Percentiles rank a stretch among this genome's conserved stretches.
Evolutionary conservation across 2,329 filamentous ascomycete species (phyloP).

Genomic region (Raffaelea deltoideospora): DNA sequence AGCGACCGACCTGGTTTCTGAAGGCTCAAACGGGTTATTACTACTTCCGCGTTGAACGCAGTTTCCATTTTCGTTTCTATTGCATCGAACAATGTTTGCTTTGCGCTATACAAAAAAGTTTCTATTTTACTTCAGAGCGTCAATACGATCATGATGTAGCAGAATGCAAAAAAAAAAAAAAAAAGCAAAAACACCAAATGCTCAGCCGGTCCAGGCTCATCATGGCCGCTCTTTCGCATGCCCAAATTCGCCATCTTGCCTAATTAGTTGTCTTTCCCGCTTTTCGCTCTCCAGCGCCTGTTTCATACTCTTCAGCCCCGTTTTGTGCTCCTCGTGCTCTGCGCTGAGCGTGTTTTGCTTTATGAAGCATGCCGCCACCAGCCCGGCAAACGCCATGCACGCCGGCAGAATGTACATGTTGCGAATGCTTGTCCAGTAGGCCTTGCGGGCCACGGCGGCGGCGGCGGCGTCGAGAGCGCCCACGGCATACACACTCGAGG

Average conservation of each 20-base stretch:
- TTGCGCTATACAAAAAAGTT: too few relatives aligned
- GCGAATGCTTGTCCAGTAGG: slow-evolving; percentile 33
- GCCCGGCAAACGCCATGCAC: slow-evolving; percentile 29
- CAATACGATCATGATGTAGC: background rate
- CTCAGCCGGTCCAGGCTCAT: background rate
- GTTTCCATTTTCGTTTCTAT: background rate
- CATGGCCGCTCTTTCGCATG: background rate
- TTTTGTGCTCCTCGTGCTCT: slow-evolving; percentile 42
- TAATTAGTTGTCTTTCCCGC: background rate
- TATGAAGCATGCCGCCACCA: slow-evolving; percentile 32
- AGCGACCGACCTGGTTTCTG: too few relatives aligned
- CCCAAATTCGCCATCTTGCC: slow-evolving; percentile 1
- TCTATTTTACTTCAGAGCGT: background rate
- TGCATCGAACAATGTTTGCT: too few relatives aligned
- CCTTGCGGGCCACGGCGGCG: slow-evolving; percentile 24
- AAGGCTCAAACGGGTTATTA: too few relatives aligned
- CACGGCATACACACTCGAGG: slow-evolving; percentile 44
- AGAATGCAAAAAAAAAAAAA: background rate
- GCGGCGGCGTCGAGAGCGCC: slow-evolving; percentile 31
- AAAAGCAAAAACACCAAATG: background rate
- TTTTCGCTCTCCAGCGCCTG: slow-evolving; percentile 13
- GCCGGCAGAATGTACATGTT: slow-evolving; percentile 45
- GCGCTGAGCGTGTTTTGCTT: slow-evolving; percentile 34
- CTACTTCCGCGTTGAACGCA: too few relatives aligned
- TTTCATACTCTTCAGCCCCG: slow-evolving; percentile 30